Conservation (phyloP, 179 eudicot species). For the Gypsophila paniculata region DNA sequence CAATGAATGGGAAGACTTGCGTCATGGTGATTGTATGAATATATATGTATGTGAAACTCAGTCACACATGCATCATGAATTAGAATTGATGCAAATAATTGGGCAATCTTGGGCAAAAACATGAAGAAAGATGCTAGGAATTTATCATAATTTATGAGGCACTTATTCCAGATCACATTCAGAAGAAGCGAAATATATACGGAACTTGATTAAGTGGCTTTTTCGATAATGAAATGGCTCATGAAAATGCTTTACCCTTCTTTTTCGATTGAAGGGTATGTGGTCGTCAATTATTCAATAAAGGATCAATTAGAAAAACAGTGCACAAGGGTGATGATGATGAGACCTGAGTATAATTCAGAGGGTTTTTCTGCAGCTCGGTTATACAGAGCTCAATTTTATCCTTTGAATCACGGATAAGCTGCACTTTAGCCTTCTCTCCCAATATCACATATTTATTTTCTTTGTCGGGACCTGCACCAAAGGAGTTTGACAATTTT, state of each 20-base stretch:
- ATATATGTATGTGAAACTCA: no score
- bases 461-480: constrained; percentile 73
- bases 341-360: constrained; percentile 88
- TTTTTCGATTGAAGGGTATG: background rate
- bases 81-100: no score
- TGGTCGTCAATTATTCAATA: background rate
- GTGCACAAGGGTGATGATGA: background rate
- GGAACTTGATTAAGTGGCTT: no score
- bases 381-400: constrained; percentile 55
- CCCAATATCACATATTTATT: constrained; percentile 77
- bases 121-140: no score
- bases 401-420: constrained; percentile 80
- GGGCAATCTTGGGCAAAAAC: no score
- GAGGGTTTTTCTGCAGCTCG: constrained; percentile 84
- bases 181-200: no score
- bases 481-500: background rate
- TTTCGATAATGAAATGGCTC: background rate
- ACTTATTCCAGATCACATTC: no score
- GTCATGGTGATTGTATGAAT: no score
- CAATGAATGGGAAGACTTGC: no score
- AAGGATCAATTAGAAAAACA: background rate
- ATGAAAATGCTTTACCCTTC: background rate
- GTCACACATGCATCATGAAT: no score
- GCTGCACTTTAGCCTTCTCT: constrained; percentile 91
- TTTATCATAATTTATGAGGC: no score